Base-by-base conservation (phyloP, 768 basidiomycete species). In the Kwoniella mangroviensis region DNA sequence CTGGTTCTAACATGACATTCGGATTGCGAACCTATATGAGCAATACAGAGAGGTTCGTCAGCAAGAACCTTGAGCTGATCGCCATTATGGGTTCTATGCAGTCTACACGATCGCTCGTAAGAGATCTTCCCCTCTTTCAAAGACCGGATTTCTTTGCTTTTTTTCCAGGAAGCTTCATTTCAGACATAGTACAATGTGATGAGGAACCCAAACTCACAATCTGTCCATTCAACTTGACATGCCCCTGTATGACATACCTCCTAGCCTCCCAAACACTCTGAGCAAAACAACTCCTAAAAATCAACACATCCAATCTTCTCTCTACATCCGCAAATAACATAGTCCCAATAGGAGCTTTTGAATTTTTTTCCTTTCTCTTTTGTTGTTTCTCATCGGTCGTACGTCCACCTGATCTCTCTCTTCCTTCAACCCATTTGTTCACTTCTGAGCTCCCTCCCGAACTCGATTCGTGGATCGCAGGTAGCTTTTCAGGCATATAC, bases 261-360 rank as follows among this genome's bases (percentile, higher is more conserved):
- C 94, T 86, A 3, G 97, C 97, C 75, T 93, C 90, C 82, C 94
- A 97, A 57, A 95, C 91, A 78, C 92, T 94, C 70, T 89, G 88
- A 34, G 90, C 91, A 74, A 98, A 90, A 81, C 95, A 96, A 66
- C 88, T 88, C 58, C 95, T 86, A 84, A 98, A 98, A 60, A 98
- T 84, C 81, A 98, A 88, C 55, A 93, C 90, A 78, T 99, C 97
- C 81, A 99, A 87, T 82, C 97, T 83, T 80, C 94, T 87, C 86
- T 99, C 97, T n/a, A 98, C 87, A 83, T 98, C 93, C 0, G 88
- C 83, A 82, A 95, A 92, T 92, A 98, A 95, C 87, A 99, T 88
- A 81, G 92, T 94, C 60, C 92, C 93, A 17, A 98, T 91, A 5
- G 97, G 97, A 19, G 94, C 90, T 75, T 92, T 90, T 74, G 89